Conservation (phyloP, 805 yeast genomes). For the Candida silvatica region DNA sequence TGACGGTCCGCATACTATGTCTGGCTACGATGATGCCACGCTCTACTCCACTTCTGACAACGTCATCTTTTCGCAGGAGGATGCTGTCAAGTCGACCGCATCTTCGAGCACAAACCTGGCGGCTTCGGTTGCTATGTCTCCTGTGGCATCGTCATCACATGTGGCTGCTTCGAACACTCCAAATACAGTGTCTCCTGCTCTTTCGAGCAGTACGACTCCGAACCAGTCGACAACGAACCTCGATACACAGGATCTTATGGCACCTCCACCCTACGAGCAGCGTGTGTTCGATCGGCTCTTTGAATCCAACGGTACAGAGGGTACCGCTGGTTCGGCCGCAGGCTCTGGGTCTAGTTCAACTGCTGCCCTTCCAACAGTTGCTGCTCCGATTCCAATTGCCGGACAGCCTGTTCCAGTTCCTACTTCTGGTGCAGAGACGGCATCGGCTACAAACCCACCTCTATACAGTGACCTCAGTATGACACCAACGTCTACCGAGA, state of each 20-base stretch:
- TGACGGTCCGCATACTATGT: slow-evolving; percentile 19
- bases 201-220: not conserved
- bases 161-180: not conserved
- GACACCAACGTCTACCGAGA: not conserved
- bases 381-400: no score
- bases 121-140: slow-evolving; percentile 23
- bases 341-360: no score
- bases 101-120: slow-evolving; percentile 9
- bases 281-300: slow-evolving; percentile 78
- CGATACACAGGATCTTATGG: slow-evolving; percentile 41
- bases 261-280: slow-evolving; percentile 80
- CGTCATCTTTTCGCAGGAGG: not conserved
- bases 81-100: slow-evolving; percentile 17
- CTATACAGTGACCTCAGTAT: not conserved
- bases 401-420: no score
- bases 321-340: no score
- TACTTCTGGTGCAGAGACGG: no score
- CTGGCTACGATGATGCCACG: slow-evolving; percentile 14
- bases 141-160: not conserved
- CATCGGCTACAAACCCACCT: no score
- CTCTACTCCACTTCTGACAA: not conserved
- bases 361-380: no score
- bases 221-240: not conserved
- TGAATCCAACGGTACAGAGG: no score
- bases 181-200: slow-evolving; percentile 1